Evolutionary conservation across 208 protist genomes (phyloP), one percentile per base, ranked within the genome.

Genomic region (Acanthamoeba sp.): DNA sequence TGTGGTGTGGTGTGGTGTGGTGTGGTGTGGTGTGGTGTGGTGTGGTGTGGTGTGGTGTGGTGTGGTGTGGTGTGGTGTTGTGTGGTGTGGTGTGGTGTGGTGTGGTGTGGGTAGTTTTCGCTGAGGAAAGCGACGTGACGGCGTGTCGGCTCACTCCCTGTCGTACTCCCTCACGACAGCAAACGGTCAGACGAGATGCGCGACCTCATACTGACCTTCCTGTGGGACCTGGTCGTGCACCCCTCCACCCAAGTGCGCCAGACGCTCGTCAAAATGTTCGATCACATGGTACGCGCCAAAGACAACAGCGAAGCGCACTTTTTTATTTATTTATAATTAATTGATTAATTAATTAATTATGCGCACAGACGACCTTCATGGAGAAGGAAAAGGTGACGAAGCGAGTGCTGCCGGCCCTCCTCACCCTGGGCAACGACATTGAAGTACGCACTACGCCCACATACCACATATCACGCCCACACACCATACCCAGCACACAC

Each of bases 201-300:
- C 32, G 89, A 73, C 20, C 40, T 57, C 27, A 36, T 55, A 22
- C 34, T 93, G 59, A 22, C 12, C 24, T 57, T 93, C 20, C 32
- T 93, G 27, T 93, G 89, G 89, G 89, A 93, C 32, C 55, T 93
- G 27, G 89, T 93, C 3, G 89, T 93, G 29, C 89, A 93, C 32
- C 89, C 89, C 27, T n/a, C 89, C n/a, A 29, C 62, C 16, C 55
- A 76, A 55, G 89, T 93, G 36, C 38, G 89, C 10, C 62, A 59
- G 42, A 80, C 36, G 3, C 32, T 93, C 32, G 89, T 80, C 40
- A 48, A 45, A 2, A 73, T 78, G 34, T 93, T 93, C 20, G 89
- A 93, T 29, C 73, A 84, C 42, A 84, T 84, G 73, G 73, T 80
- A 45, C 87, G 1, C 12, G 20, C 48, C 78, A 76, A 87, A 2